phyloP scores from a whole-genome alignment of 345 rosid species.

The Eucalyptus leucophloia region DNA sequence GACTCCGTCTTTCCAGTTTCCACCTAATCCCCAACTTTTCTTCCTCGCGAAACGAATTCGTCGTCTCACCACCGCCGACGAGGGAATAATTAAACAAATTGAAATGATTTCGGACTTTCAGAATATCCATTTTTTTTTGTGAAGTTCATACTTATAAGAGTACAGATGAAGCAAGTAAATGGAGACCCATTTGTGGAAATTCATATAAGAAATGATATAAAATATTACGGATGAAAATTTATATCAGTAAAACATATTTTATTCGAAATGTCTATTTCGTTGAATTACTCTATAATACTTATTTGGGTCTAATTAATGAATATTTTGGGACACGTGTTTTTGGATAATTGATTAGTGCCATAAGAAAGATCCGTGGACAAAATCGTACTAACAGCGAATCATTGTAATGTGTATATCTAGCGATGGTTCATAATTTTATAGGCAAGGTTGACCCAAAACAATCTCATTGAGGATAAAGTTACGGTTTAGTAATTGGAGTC shows the following conservation, averaged over 20 bases:
- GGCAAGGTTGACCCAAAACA: not conserved
- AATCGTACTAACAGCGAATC: not conserved
- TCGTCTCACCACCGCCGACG: not conserved
- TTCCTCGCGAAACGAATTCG: not conserved
- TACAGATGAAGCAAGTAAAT: not conserved
- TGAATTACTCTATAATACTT: not conserved
- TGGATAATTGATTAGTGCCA: not conserved
- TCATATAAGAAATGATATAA: rapidly evolving
- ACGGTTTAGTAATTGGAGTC: not conserved
- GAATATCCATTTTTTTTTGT: too few relatives aligned
- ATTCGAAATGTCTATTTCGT: not conserved
- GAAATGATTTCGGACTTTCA: not conserved
- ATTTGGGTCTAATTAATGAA: not conserved
- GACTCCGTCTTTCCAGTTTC: not conserved
- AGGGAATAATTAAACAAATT: too few relatives aligned
- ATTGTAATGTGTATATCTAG: not conserved
- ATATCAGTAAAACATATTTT: rapidly evolving
- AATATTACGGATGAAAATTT: not conserved
- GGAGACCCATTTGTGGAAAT: not conserved
- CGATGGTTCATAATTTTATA: not conserved
- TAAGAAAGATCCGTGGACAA: not conserved
- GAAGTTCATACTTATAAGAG: not conserved
- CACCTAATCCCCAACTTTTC: not conserved
- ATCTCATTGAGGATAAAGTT: not conserved
- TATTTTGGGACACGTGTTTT: not conserved